phyloP scores from a whole-genome alignment of 352 stramenopile species.

The Elongisporangium prolatum region DNA sequence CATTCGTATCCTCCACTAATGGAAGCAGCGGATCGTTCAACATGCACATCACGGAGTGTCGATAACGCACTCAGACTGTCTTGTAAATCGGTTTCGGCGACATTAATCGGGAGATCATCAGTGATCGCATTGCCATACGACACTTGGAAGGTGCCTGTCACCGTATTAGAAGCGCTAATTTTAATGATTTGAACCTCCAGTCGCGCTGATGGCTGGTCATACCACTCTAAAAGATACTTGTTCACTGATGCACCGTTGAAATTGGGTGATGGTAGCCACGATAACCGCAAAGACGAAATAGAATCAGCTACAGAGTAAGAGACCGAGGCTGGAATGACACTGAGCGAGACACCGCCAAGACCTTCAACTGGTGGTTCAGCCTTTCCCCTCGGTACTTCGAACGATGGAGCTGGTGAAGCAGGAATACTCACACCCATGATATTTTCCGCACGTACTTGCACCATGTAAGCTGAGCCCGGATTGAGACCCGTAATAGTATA shows the following conservation, averaged over 20 bases:
- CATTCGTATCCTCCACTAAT: constrained; percentile 59
- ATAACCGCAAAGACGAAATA: constrained; percentile 31
- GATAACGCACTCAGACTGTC: constrained; percentile 48
- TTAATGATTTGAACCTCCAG: constrained; percentile 71
- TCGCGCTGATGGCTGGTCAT: constrained; percentile 26
- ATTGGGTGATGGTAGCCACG: constrained; percentile 43
- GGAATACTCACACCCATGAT: constrained; percentile 56
- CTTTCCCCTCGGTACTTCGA: constrained; percentile 60
- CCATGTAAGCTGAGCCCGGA: constrained; percentile 40
- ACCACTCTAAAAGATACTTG: constrained; percentile 80
- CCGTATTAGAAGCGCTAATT: constrained; percentile 33
- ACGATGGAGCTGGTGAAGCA: constrained; percentile 30
- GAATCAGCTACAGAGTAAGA: constrained; percentile 32
- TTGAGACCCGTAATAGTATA: constrained; percentile 49
- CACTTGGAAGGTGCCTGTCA: constrained; percentile 77
- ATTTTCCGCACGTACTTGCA: constrained; percentile 63
- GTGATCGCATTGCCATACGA: constrained; percentile 45
- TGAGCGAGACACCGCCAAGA: constrained; percentile 51
- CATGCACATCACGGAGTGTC: constrained; percentile 66
- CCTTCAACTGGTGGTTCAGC: constrained; percentile 37
- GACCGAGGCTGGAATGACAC: constrained; percentile 23
- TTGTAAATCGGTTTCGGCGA: constrained; percentile 62
- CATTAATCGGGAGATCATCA: constrained; percentile 43
- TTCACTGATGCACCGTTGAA: constrained; percentile 41
- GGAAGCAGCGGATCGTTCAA: constrained; percentile 46